phyloP scores from a whole-genome alignment of 176 grass and related monocot species.

The Echinochloa phyllopogon region DNA sequence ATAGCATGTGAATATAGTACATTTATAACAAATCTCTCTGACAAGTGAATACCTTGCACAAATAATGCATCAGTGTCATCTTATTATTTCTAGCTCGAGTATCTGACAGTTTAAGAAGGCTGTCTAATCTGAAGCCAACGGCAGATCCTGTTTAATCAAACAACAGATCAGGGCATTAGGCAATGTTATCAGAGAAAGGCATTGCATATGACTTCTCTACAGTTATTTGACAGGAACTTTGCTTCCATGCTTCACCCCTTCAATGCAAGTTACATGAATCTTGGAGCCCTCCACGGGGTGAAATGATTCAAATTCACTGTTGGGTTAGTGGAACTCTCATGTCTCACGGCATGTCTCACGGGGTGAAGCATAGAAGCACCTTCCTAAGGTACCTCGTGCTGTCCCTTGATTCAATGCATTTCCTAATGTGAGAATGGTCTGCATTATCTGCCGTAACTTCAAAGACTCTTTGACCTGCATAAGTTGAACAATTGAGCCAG shows the following conservation, averaged over 20 bases:
- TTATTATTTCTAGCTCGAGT: constrained; percentile 96
- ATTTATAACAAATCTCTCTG: constrained; percentile 25
- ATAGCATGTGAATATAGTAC: neutral
- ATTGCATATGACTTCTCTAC: constrained; percentile 26
- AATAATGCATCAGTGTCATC: constrained; percentile 99
- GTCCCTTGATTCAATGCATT: constrained; percentile 98
- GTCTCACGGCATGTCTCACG: neutral
- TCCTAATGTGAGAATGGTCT: constrained; percentile 96
- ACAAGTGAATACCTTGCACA: constrained; percentile 83
- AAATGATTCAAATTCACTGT: constrained; percentile 10
- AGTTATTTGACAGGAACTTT: constrained; percentile 37
- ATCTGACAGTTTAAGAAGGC: constrained; percentile 95
- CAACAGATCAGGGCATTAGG: constrained; percentile 38
- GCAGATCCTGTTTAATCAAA: constrained; percentile 74
- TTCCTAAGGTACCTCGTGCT: constrained; percentile 48
- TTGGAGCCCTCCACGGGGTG: constrained; percentile 5
- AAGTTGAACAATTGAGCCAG: constrained; percentile 40
- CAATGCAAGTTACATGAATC: neutral
- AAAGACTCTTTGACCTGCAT: constrained; percentile 70
- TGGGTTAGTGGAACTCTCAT: neutral
- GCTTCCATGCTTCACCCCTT: constrained; percentile 34
- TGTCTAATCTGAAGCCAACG: constrained; percentile 96
- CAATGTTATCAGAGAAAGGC: constrained; percentile 27
- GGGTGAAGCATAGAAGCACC: constrained; percentile 18
- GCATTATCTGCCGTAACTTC: constrained; percentile 93